Evolutionary conservation across 2,329 filamentous ascomycete genomes (phyloP).

Genomic region (Aspergillus intermedius): DNA sequence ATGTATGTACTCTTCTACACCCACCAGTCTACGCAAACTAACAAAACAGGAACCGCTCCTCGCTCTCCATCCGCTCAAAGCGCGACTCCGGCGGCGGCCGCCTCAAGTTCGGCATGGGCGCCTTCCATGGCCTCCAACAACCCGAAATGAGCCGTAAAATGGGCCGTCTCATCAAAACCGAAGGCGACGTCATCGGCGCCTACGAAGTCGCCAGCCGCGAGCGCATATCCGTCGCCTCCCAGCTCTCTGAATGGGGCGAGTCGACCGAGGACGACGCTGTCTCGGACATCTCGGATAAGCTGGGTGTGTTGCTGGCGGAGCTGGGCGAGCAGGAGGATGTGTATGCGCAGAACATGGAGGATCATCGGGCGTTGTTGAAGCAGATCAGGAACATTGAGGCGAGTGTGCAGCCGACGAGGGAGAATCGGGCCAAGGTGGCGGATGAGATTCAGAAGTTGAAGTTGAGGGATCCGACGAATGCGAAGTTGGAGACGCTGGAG

Average conservation of each 20-base stretch:
- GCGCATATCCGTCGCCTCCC: conserved; percentile 74
- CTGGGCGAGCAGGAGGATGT: conserved; percentile 88
- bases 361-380: conserved; percentile 76
- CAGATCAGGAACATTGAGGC: conserved; percentile 91
- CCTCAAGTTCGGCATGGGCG: conserved; percentile 79
- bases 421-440: conserved; percentile 77
- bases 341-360: conserved; percentile 81
- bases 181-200: conserved; percentile 79
- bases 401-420: conserved; percentile 86
- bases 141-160: conserved; percentile 85
- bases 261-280: conserved; percentile 79
- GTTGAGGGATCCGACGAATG: conserved; percentile 81
- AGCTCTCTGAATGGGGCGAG: conserved; percentile 96
- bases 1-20: too few relatives aligned
- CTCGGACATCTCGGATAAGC: conserved; percentile 88
- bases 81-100: conserved; percentile 20
- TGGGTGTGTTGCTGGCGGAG: conserved; percentile 86
- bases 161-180: conserved; percentile 87
- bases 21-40: conserved; percentile 1
- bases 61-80: conserved; percentile 34
- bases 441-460: conserved; percentile 92
- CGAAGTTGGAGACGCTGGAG: conserved; percentile 76
- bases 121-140: conserved; percentile 75
- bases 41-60: background rate
- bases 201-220: conserved; percentile 82